phyloP scores from a whole-genome alignment of 805 yeast genomes.

The Brettanomyces bruxellensis region DNA sequence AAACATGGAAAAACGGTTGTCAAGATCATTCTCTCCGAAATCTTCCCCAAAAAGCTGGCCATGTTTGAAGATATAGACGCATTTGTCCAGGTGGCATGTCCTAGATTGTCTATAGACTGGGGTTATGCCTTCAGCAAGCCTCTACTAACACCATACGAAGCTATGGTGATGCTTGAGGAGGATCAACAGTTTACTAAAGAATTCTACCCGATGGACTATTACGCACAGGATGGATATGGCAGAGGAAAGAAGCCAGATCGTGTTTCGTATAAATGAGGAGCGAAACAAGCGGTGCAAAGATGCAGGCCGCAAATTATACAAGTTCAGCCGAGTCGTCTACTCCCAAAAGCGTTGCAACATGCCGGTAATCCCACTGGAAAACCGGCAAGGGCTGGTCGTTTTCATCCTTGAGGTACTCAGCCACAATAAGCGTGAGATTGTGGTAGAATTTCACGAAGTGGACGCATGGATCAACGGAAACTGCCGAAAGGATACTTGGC shows the following conservation, averaged over 20 bases:
- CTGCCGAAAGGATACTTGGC: slow-evolving; percentile 50
- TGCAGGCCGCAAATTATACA: not conserved
- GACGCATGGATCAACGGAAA: slow-evolving; percentile 40
- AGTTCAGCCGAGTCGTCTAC: slow-evolving; percentile 32
- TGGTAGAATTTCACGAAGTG: slow-evolving; percentile 40
- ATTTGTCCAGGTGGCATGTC: slow-evolving; percentile 96
- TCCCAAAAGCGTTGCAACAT: slow-evolving; percentile 65
- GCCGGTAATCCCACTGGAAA: slow-evolving; percentile 47
- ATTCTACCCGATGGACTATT: slow-evolving; percentile 94
- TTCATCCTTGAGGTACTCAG: slow-evolving; percentile 27
- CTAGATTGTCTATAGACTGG: slow-evolving; percentile 94
- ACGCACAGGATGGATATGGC: slow-evolving; percentile 83
- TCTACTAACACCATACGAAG: slow-evolving; percentile 88
- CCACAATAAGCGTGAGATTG: slow-evolving; percentile 28
- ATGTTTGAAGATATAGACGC: slow-evolving; percentile 92
- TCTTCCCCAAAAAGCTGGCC: slow-evolving; percentile 85
- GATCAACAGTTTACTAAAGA: slow-evolving; percentile 57
- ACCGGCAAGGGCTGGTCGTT: slow-evolving; percentile 18
- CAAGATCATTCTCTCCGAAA: slow-evolving; percentile 80
- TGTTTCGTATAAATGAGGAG: not conserved
- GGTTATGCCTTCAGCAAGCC: slow-evolving; percentile 96
- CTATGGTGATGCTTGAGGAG: slow-evolving; percentile 76
- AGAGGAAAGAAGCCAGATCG: slow-evolving; percentile 61
- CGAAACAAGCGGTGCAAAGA: not conserved
- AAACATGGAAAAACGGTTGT: slow-evolving; percentile 59